Conservation (phyloP, 192 early-diverging fungal species). For the Coemansia sp. region DNA sequence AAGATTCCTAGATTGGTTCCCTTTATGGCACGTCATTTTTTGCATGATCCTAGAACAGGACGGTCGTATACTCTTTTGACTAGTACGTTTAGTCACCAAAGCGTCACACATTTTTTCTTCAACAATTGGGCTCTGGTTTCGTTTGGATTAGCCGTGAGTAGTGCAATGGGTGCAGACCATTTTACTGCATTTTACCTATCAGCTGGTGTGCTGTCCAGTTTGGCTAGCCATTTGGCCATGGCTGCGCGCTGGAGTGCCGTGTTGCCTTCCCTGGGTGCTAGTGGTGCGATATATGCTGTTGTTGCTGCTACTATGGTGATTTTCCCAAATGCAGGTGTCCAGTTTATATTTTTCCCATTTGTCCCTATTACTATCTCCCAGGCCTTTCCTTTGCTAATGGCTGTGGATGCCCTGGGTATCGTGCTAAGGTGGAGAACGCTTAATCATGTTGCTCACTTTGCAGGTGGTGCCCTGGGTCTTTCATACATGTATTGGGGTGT, state of each 20-base stretch:
- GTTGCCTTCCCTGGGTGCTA: conserved; percentile 74
- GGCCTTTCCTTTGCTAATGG: conserved; percentile 67
- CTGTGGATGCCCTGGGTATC: conserved; percentile 66
- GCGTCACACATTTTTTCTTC: conserved; percentile 69
- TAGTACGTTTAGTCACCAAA: conserved; percentile 71
- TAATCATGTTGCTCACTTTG: conserved; percentile 73
- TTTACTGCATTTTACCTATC: conserved; percentile 79
- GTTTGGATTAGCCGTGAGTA: conserved; percentile 56
- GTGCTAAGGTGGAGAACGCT: conserved; percentile 68
- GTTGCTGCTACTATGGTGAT: conserved; percentile 58
- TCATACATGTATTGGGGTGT: conserved; percentile 55
- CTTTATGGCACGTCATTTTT: conserved; percentile 74
- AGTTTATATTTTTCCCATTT: conserved; percentile 62
- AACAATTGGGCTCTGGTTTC: conserved; percentile 78
- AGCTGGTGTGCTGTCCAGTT: conserved; percentile 60
- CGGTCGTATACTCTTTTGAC: conserved; percentile 75
- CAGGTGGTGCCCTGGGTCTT: conserved; percentile 62
- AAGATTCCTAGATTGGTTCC: conserved; percentile 58
- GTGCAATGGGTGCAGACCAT: conserved; percentile 59
- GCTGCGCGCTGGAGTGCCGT: conserved; percentile 45
- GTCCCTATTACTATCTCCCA: conserved; percentile 55
- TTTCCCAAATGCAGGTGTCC: conserved; percentile 56
- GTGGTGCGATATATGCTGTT: conserved; percentile 74
- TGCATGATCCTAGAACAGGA: conserved; percentile 69
- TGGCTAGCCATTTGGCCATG: conserved; percentile 62